phyloP scores from a whole-genome alignment of 441 rosid species.

The Breynia disticha region DNA sequence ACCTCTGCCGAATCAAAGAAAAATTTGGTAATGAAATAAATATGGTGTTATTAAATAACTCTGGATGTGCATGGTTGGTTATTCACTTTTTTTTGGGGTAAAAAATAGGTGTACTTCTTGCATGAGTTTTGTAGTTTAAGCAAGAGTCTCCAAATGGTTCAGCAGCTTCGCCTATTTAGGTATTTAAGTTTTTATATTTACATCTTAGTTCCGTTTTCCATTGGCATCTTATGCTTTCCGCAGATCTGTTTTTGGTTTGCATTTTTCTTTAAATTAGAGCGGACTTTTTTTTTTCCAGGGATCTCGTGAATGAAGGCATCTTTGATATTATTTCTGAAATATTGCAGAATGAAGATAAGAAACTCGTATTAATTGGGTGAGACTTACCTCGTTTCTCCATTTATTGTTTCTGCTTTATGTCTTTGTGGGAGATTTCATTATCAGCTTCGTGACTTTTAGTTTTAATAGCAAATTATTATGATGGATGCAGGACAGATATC shows the following conservation, averaged over 20 bases:
- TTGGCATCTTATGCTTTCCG: not conserved
- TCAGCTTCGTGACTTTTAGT: not conserved
- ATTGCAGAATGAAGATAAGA: constrained; percentile 79
- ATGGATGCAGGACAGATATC: constrained; percentile 99
- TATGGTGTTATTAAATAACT: not conserved
- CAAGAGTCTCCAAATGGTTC: constrained; percentile 93
- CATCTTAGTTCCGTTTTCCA: not conserved
- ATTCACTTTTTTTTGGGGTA: constrained; percentile 7
- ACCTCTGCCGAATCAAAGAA: constrained; percentile 81
- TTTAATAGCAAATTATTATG: constrained; percentile 28
- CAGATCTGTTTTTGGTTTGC: not conserved
- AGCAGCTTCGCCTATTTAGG: constrained; percentile 95
- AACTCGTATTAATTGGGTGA: constrained; percentile 93
- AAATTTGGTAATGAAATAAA: constrained; percentile 55
- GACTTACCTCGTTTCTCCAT: constrained; percentile 18
- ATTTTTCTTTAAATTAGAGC: constrained; percentile 7
- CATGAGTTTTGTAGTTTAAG: constrained; percentile 94
- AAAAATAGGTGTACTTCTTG: constrained; percentile 76
- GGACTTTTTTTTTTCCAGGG: constrained; percentile 35
- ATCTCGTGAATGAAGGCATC: constrained; percentile 81
- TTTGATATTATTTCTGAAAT: constrained; percentile 75
- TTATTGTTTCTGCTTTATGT: not conserved
- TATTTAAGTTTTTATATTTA: constrained; percentile 23
- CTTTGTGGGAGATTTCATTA: not conserved
- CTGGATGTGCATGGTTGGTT: not conserved